These are phyloP conservation scores for Cryomyces minteri DNA, from an alignment of 495 filamentous ascomycete genomes.

Conservation along the genomic window DNA sequence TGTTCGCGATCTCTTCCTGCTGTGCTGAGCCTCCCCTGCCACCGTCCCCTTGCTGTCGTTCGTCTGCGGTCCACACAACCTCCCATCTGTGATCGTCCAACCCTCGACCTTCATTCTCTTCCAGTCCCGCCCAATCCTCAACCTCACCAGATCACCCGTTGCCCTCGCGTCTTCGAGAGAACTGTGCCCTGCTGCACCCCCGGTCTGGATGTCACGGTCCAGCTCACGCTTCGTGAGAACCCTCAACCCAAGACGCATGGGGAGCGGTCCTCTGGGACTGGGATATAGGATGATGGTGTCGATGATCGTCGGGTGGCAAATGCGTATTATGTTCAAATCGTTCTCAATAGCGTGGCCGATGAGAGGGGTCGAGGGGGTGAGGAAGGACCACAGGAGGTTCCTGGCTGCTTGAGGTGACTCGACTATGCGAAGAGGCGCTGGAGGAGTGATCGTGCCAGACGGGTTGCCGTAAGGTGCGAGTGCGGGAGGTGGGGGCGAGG, in stretches of 20 bases:
- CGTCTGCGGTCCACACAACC: too few relatives aligned
- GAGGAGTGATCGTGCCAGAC: slow-evolving; percentile 4
- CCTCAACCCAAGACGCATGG: slow-evolving; percentile 57
- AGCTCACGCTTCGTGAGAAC: slow-evolving; percentile 44
- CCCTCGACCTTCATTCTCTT: slow-evolving; percentile 38
- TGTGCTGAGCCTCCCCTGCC: too few relatives aligned
- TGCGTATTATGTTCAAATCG: slow-evolving; percentile 64
- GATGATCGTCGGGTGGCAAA: slow-evolving; percentile 70
- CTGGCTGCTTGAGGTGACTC: slow-evolving; percentile 54
- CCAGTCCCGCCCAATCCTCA: slow-evolving; percentile 47
- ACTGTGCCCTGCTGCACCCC: slow-evolving; percentile 48
- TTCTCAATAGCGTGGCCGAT: slow-evolving; percentile 94
- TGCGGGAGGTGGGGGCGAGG: neutral
- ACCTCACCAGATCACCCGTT: slow-evolving; percentile 67
- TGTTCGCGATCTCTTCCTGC: too few relatives aligned
- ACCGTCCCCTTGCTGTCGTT: too few relatives aligned
- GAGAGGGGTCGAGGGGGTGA: slow-evolving; percentile 58
- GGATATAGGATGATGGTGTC: slow-evolving; percentile 80
- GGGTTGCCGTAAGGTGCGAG: neutral
- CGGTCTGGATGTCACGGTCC: slow-evolving; percentile 59
- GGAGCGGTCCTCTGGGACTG: slow-evolving; percentile 46
- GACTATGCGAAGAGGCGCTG: slow-evolving; percentile 42
- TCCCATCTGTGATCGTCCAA: slow-evolving; percentile 25
- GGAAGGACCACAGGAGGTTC: slow-evolving; percentile 45
- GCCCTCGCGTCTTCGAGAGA: slow-evolving; percentile 75